phyloP scores from a whole-genome alignment of 768 basidiomycete genomes.

The Panus rudis region DNA sequence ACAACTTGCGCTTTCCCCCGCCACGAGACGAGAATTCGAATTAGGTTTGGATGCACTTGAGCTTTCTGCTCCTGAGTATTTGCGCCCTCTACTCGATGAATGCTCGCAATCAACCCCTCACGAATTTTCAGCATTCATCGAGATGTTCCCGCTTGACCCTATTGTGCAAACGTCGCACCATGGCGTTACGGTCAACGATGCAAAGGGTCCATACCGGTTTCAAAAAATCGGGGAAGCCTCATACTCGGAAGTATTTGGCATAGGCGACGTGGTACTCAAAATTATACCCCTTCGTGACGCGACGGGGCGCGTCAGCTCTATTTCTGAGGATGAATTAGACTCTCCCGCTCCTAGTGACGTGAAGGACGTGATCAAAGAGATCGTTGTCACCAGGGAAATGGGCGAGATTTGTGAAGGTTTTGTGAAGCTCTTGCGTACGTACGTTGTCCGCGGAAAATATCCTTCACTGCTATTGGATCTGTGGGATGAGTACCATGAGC shows the following conservation, averaged over 20 bases:
- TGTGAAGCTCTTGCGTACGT: slow-evolving; percentile 73
- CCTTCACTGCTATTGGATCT: slow-evolving; percentile 68
- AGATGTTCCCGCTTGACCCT: slow-evolving; percentile 70
- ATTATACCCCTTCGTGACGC: slow-evolving; percentile 72
- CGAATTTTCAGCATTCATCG: slow-evolving; percentile 80
- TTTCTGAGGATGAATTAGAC: slow-evolving; percentile 28
- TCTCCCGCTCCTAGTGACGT: slow-evolving; percentile 66
- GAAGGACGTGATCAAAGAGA: slow-evolving; percentile 73
- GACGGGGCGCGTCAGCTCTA: slow-evolving; percentile 3
- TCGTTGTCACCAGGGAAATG: slow-evolving; percentile 69
- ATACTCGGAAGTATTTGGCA: slow-evolving; percentile 93
- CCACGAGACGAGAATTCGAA: slow-evolving; percentile 10
- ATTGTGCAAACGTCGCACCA: slow-evolving; percentile 38
- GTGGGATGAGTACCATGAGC: slow-evolving; percentile 80
- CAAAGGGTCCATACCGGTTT: slow-evolving; percentile 34
- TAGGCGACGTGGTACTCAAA: slow-evolving; percentile 86
- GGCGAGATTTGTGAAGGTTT: slow-evolving; percentile 75
- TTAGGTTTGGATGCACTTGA: slow-evolving; percentile 9
- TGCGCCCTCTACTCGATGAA: slow-evolving; percentile 60
- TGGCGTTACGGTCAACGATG: slow-evolving; percentile 11
- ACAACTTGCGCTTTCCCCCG: slow-evolving; percentile 32
- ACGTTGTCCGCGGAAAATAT: slow-evolving; percentile 82
- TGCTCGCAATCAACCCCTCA: slow-evolving; percentile 63
- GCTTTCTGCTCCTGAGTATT: slow-evolving; percentile 36
- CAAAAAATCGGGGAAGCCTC: slow-evolving; percentile 94